A percentile compares a stretch with the other conserved stretches of the same genome.
phyloP scores from a whole-genome alignment of 2,329 filamentous ascomycete species.

The Xylariaceae sp. region DNA sequence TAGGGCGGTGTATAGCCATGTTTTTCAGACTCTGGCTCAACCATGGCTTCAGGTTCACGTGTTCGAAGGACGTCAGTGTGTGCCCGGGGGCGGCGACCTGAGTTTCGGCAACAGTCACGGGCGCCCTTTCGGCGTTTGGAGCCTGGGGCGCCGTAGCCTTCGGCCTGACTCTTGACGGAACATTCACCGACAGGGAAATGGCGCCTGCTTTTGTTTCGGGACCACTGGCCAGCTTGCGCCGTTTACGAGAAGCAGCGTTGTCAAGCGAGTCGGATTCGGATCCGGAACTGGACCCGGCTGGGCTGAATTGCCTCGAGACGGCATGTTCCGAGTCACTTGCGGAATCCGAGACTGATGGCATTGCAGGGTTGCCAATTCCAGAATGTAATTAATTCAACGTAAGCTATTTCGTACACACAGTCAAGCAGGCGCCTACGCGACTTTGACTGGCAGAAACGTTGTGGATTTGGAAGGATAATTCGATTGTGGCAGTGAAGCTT shows the following conservation, averaged over 20 bases:
- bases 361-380: conserved; percentile 2
- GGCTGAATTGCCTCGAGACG: conserved; percentile 22
- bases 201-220: conserved; percentile 34
- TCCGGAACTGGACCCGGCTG: conserved; percentile 24
- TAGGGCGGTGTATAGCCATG: conserved; percentile 81
- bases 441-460: not conserved
- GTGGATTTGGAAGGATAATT: conserved; percentile 1
- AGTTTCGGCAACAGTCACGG: conserved; percentile 45
- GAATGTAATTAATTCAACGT: not conserved
- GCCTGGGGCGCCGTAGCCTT: conserved; percentile 22
- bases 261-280: conserved; percentile 41
- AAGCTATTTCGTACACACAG: not conserved
- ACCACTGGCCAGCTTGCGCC: conserved; percentile 30
- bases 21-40: conserved; percentile 72
- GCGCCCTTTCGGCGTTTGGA: conserved; percentile 16
- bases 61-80: conserved; percentile 62
- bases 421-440: not conserved
- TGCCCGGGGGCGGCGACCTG: conserved; percentile 47
- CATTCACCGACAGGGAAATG: conserved; percentile 43
- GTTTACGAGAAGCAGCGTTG: conserved; percentile 37
- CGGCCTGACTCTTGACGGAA: conserved; percentile 51
- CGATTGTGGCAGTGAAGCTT: conserved; percentile 1
- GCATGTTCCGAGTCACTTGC: conserved; percentile 27
- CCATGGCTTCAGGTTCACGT: conserved; percentile 76
- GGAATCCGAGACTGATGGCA: conserved; percentile 15